Evolutionary conservation across 345 rosid genomes (phyloP).

Genomic region (Rhodomyrtus tomentosa): DNA sequence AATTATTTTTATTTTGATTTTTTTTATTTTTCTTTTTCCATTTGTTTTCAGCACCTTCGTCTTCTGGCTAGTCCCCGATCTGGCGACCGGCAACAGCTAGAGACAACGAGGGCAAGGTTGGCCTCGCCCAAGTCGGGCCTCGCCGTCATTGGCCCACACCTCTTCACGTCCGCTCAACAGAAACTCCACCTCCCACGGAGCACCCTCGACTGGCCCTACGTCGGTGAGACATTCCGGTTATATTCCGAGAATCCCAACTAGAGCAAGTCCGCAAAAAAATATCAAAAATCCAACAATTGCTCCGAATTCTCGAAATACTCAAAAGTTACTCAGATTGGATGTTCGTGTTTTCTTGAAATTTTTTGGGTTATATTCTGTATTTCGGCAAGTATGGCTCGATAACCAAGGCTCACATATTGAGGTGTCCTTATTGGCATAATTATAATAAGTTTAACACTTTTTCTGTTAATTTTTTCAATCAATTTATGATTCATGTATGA

Average conservation of each 20-base stretch:
- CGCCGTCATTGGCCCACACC: neutral
- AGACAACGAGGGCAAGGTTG: too few relatives aligned
- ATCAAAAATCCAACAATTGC: neutral
- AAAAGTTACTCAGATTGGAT: neutral
- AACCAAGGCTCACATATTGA: conserved; percentile 39
- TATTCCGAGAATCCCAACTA: conserved; percentile 44
- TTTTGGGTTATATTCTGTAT: neutral
- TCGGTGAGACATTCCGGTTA: conserved; percentile 40
- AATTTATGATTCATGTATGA: too few relatives aligned
- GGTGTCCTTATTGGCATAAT: conserved; percentile 12
- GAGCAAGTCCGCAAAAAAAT: conserved; percentile 15
- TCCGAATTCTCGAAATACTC: neutral
- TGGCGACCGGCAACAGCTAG: too few relatives aligned
- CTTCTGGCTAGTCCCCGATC: too few relatives aligned
- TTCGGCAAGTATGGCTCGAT: conserved; percentile 28
- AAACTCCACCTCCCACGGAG: conserved; percentile 33
- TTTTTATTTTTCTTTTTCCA: too few relatives aligned
- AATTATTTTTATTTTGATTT: too few relatives aligned
- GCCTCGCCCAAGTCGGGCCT: neutral
- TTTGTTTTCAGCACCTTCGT: too few relatives aligned
- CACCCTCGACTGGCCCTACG: conserved; percentile 42
- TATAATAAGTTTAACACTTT: too few relatives aligned
- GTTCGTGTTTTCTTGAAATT: neutral
- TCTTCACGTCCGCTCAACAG: neutral
- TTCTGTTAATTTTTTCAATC: too few relatives aligned